Evolutionary conservation across 495 filamentous ascomycete genomes (phyloP).

Genomic region (Trichoderma virens): DNA sequence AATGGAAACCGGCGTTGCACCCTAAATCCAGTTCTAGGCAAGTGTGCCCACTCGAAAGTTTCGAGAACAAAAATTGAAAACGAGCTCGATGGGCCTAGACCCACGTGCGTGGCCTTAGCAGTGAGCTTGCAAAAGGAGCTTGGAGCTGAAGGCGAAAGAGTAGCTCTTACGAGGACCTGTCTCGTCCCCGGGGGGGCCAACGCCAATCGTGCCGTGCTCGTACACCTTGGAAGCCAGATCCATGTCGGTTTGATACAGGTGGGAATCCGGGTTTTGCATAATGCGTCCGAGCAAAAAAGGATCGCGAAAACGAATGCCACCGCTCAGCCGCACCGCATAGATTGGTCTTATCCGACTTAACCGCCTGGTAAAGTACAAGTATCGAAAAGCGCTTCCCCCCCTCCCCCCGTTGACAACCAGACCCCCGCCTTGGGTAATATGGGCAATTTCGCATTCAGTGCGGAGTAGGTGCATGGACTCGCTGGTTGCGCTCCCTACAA

Average conservation of each 20-base stretch:
- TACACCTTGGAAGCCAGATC: too few relatives aligned
- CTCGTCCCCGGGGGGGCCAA: too few relatives aligned
- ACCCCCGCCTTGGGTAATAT: neutral
- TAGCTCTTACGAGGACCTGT: too few relatives aligned
- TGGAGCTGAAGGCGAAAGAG: neutral
- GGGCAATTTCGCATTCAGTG: neutral
- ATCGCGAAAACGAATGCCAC: neutral
- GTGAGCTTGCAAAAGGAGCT: neutral
- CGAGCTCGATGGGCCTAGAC: neutral
- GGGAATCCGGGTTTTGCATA: neutral
- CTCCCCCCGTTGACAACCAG: neutral
- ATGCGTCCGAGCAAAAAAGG: neutral
- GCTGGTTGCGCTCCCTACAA: neutral
- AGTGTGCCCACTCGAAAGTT: neutral
- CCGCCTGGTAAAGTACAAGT: too few relatives aligned
- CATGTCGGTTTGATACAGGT: neutral
- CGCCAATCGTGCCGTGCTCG: too few relatives aligned
- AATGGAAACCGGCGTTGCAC: neutral
- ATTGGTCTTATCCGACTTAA: neutral
- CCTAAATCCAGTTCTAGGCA: slow-evolving; percentile 2
- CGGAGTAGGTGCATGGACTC: neutral
- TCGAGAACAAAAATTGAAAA: neutral
- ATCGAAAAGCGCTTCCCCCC: too few relatives aligned
- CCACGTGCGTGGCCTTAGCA: neutral
- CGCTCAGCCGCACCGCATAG: neutral